Percentiles rank a stretch among this genome's conserved stretches.
These are phyloP conservation scores for Styphnolobium japonicum DNA, from an alignment of 306 rosid species.

Conservation along the genomic window DNA sequence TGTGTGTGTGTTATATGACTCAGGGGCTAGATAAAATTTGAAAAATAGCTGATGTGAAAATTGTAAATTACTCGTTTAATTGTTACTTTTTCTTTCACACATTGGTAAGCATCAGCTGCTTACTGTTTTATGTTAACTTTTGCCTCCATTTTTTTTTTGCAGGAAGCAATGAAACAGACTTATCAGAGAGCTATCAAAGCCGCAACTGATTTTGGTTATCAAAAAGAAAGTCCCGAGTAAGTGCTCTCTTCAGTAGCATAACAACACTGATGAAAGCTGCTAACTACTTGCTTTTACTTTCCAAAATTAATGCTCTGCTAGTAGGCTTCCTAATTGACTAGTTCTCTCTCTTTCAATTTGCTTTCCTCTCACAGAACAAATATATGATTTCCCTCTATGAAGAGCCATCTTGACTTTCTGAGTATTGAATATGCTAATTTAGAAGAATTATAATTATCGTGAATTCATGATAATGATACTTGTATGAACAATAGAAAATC, in stretches of 20 bases:
- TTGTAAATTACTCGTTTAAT: background rate
- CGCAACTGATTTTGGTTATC: slow-evolving; percentile 75
- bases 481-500: background rate
- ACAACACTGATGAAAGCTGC: background rate
- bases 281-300: background rate
- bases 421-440: background rate
- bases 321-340: background rate
- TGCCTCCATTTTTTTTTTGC: slow-evolving; percentile 16
- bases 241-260: slow-evolving; percentile 33
- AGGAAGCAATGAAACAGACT: slow-evolving; percentile 96
- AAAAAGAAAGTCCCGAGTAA: slow-evolving; percentile 92
- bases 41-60: background rate
- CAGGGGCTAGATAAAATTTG: background rate
- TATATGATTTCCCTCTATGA: background rate
- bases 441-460: background rate
- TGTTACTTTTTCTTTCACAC: background rate
- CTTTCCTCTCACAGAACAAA: background rate
- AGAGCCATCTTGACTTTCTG: background rate
- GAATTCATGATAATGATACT: background rate
- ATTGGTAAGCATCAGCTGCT: background rate
- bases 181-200: slow-evolving; percentile 92
- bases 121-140: background rate
- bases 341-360: background rate
- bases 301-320: background rate
- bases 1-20: background rate